Evolutionary conservation across 116 monocot species (phyloP).

Genomic region (Posidonia oceanica): DNA sequence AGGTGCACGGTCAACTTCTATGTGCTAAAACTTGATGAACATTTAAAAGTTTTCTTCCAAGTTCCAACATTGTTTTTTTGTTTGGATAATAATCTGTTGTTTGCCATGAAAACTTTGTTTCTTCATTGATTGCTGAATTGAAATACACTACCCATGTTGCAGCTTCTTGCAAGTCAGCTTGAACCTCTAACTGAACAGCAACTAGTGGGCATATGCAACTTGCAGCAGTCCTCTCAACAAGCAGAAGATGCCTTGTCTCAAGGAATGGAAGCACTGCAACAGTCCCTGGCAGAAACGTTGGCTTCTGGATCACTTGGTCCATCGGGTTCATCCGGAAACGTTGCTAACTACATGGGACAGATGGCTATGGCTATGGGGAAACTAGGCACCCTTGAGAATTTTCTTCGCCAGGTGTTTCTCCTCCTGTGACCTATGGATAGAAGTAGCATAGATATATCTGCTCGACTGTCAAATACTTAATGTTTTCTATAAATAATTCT

Average conservation of each 20-base stretch:
- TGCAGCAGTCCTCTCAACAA: constrained; percentile 88
- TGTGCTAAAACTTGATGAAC: too few relatives aligned
- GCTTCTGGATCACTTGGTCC: constrained; percentile 63
- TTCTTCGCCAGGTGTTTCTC: constrained; percentile 65
- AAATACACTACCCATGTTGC: constrained; percentile 6
- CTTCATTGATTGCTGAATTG: background rate
- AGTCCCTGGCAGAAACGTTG: constrained; percentile 77
- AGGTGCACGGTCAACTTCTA: too few relatives aligned
- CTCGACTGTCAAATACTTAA: background rate
- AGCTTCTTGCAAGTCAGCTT: constrained; percentile 73
- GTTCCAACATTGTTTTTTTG: too few relatives aligned
- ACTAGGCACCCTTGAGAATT: constrained; percentile 88
- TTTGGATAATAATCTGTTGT: too few relatives aligned
- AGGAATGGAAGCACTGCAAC: constrained; percentile 93
- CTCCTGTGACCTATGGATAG: too few relatives aligned
- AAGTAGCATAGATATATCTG: background rate
- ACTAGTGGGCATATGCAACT: constrained; percentile 56
- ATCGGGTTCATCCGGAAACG: constrained; percentile 75
- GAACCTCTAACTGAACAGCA: constrained; percentile 97
- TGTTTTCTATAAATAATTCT: background rate
- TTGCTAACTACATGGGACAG: constrained; percentile 99
- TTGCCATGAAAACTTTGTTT: background rate
- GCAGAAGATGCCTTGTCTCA: constrained; percentile 96
- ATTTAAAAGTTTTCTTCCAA: too few relatives aligned
- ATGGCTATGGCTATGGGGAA: constrained; percentile 99